Conservation (phyloP, 495 filamentous ascomycete species). For the Penicillium arizonense region DNA sequence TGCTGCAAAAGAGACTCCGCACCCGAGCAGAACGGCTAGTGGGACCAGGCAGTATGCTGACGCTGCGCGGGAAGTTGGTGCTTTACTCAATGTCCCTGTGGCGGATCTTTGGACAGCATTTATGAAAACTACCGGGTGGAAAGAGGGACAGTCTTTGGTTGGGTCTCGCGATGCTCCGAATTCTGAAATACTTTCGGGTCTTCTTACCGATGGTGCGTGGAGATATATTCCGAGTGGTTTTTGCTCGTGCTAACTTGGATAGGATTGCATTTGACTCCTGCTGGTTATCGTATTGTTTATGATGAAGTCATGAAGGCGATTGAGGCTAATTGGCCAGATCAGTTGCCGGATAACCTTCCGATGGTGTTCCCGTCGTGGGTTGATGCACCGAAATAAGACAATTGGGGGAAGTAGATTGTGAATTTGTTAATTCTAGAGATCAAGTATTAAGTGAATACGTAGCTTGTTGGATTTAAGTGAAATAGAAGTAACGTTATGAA, state of each 20-base stretch:
- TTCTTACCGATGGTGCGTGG: conserved; percentile 59
- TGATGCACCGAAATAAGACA: conserved; percentile 41
- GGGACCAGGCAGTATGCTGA: conserved; percentile 70
- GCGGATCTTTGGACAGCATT: conserved; percentile 74
- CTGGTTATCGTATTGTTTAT: conserved; percentile 59
- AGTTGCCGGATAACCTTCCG: conserved; percentile 50
- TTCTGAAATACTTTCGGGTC: conserved; percentile 44
- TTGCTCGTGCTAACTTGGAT: conserved; percentile 6
- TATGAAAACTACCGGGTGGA: conserved; percentile 64
- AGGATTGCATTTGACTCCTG: conserved; percentile 66
- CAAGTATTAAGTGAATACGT: not conserved
- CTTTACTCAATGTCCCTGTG: conserved; percentile 60
- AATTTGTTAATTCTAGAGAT: not conserved
- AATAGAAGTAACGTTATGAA: not conserved
- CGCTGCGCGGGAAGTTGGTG: conserved; percentile 62
- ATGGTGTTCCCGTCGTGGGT: conserved; percentile 56
- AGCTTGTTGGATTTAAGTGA: not conserved
- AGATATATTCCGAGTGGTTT: not conserved
- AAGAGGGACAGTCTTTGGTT: conserved; percentile 50
- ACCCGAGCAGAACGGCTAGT: conserved; percentile 58
- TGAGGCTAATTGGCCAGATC: conserved; percentile 54
- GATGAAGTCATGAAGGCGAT: conserved; percentile 55
- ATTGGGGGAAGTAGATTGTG: not conserved
- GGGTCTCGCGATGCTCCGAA: conserved; percentile 52
- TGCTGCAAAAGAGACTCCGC: conserved; percentile 16